Evolutionary conservation across 2,329 filamentous ascomycete species (phyloP).

Genomic region (Cladosporium phlei): DNA sequence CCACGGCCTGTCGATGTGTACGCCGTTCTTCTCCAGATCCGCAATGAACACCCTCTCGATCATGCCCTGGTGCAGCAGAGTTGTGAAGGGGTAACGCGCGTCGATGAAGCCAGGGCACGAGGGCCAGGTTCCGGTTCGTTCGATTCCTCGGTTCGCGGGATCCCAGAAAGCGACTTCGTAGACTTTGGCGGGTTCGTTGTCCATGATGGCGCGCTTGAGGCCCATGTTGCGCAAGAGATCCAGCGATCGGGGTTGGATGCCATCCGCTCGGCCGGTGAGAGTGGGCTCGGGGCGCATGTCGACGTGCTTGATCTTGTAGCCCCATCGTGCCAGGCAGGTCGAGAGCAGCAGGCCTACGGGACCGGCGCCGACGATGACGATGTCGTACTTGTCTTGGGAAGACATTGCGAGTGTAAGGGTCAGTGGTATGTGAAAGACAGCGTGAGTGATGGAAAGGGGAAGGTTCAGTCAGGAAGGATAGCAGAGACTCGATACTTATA

Average conservation of each 20-base stretch:
- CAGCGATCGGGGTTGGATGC: conserved; percentile 83
- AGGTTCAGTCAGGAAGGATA: background rate
- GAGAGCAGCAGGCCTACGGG: conserved; percentile 85
- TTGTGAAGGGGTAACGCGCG: conserved; percentile 60
- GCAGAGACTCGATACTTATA: conserved; percentile 5
- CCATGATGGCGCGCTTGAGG: conserved; percentile 83
- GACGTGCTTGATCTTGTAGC: conserved; percentile 91
- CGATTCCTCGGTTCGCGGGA: conserved; percentile 52
- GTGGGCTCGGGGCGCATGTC: conserved; percentile 86
- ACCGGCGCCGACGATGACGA: conserved; percentile 82
- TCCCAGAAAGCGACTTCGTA: conserved; percentile 68
- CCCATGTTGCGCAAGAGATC: conserved; percentile 87
- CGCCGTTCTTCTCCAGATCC: conserved; percentile 57
- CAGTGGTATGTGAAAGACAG: background rate
- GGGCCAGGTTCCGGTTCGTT: conserved; percentile 67
- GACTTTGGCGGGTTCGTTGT: conserved; percentile 77
- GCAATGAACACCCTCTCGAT: conserved; percentile 60
- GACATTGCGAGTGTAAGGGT: background rate
- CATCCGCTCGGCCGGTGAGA: conserved; percentile 79
- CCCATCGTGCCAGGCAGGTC: conserved; percentile 84
- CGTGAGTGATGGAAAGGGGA: background rate
- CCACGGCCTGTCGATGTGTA: conserved; percentile 55
- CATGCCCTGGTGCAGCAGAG: conserved; percentile 57
- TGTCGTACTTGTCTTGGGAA: conserved; percentile 52
- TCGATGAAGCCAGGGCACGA: conserved; percentile 80